Evolutionary conservation across 768 basidiomycete species (phyloP), one percentile per base, ranked within the genome.

Genomic region (Xerocomus brunneocitrinus): DNA sequence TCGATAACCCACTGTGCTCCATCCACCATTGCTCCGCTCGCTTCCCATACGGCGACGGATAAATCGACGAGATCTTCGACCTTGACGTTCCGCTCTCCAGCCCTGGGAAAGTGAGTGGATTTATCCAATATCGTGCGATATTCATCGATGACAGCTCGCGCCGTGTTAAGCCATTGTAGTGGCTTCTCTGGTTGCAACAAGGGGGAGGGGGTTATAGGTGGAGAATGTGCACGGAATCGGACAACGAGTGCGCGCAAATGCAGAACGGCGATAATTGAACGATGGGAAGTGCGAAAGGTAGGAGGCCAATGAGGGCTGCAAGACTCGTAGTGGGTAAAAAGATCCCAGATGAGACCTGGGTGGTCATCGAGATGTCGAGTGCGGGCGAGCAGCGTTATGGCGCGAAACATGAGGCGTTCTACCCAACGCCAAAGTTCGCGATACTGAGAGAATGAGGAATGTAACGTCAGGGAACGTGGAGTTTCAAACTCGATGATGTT

Each of bases 361-460:
- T 60, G 50, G 48, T 76, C 72, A 44, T 74, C 71, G 9, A 65
- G 64, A 52, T 62, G 59, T 13, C 71, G 73, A 0, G 71, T 69
- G 13, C 77, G 76, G 3, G 89, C 73, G 14, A 83, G 79, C 0
- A 92, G 68, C 2, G 89, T 72, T 40, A 89, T 77, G 2, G 84
- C 84, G n/a, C 94, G 80, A 74, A 89, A 88, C n/a, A 94, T 73
- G 24, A 91, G 76, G 19, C 84, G 78, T 60, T 95, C 91, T 3
- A 81, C 75, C 89, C 90, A 94, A 47, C 92, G 78, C 77, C 91
- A 93, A 9, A 95, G 76, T 62, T 98, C 94, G 7, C 87, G 85
- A 51, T 88, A 83, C 43, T 78, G 78, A 4, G 72, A 65, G 60
- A 92, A 92, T 5, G 49, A 64, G 1, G 44, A 28, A 47, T 58